phyloP scores from a whole-genome alignment of 768 basidiomycete species.

The Mycena pura region DNA sequence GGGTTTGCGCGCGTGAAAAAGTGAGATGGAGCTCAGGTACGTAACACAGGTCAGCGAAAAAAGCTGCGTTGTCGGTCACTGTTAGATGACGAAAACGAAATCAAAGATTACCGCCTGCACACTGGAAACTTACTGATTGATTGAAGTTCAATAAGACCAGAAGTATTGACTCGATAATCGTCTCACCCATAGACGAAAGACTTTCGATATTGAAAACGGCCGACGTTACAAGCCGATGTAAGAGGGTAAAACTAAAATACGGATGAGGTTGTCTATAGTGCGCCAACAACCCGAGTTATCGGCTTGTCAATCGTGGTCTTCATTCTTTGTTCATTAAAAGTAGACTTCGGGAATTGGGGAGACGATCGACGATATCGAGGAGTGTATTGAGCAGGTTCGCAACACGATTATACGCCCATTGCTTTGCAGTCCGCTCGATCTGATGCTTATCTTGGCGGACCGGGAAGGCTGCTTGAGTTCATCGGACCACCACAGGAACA shows the following conservation, averaged over 20 bases:
- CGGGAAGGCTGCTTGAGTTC: conserved; percentile 6
- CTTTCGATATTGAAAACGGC: conserved; percentile 14
- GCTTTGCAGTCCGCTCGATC: conserved; percentile 10
- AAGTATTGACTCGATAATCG: too few species aligned
- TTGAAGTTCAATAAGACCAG: too few species aligned
- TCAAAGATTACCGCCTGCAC: conserved; percentile 1
- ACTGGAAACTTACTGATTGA: too few species aligned
- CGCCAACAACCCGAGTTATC: conserved; percentile 8
- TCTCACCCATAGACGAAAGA: not conserved
- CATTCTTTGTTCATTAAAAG: conserved; percentile 13
- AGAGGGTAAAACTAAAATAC: conserved; percentile 10
- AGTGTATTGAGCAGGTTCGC: not conserved
- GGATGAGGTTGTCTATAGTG: conserved; percentile 4
- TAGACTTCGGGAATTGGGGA: conserved; percentile 5
- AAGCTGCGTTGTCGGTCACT: not conserved
- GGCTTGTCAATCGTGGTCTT: conserved; percentile 13
- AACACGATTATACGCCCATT: conserved; percentile 13
- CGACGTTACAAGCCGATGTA: conserved; percentile 9
- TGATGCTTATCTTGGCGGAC: conserved; percentile 20
- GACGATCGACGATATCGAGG: conserved; percentile 15
- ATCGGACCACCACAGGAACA: conserved; percentile 29
- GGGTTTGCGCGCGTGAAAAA: not conserved
- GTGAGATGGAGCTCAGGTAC: conserved; percentile 11
- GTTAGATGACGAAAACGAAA: conserved; percentile 4
- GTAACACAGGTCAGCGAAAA: conserved; percentile 6